phyloP scores from a whole-genome alignment of 805 yeast genomes.

The Saccharomyces mikatae region DNA sequence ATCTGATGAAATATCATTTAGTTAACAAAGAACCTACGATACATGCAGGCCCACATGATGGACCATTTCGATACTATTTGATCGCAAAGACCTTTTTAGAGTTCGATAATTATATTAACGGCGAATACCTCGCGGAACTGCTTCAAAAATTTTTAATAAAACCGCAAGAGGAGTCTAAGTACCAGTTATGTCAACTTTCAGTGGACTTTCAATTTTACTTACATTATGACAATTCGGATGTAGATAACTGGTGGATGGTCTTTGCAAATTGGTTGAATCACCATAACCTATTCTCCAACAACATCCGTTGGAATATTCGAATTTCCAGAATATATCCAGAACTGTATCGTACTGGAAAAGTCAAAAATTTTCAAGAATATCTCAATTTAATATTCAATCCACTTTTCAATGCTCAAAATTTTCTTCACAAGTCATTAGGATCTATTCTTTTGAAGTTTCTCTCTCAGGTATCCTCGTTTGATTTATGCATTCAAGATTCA shows the following conservation, averaged over 20 bases:
- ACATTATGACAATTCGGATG: slow-evolving; percentile 3
- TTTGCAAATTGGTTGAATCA: slow-evolving; percentile 32
- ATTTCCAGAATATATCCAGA: slow-evolving; percentile 28
- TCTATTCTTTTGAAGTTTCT: not conserved
- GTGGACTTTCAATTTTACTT: slow-evolving; percentile 25
- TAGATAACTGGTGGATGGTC: slow-evolving; percentile 28
- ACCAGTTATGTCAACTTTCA: slow-evolving; percentile 33
- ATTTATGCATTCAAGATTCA: slow-evolving; percentile 23
- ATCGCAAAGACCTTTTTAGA: slow-evolving; percentile 33
- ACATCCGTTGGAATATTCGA: slow-evolving; percentile 34
- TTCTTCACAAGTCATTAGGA: slow-evolving; percentile 26
- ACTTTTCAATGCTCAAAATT: slow-evolving; percentile 23
- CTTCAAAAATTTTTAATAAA: slow-evolving; percentile 28
- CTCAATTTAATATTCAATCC: slow-evolving; percentile 30
- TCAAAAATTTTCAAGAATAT: slow-evolving; percentile 28
- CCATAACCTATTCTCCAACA: slow-evolving; percentile 33
- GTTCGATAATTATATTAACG: slow-evolving; percentile 31
- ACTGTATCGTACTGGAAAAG: slow-evolving; percentile 14
- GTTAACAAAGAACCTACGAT: slow-evolving; percentile 9
- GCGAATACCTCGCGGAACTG: slow-evolving; percentile 33
- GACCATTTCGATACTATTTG: slow-evolving; percentile 21
- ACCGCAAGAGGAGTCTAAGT: slow-evolving; percentile 32
- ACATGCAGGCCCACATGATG: slow-evolving; percentile 11
- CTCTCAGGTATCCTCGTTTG: slow-evolving; percentile 16
- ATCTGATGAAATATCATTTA: slow-evolving; percentile 22